Conservation (phyloP, 2,329 filamentous ascomycete species). For the Fusarium sp. region DNA sequence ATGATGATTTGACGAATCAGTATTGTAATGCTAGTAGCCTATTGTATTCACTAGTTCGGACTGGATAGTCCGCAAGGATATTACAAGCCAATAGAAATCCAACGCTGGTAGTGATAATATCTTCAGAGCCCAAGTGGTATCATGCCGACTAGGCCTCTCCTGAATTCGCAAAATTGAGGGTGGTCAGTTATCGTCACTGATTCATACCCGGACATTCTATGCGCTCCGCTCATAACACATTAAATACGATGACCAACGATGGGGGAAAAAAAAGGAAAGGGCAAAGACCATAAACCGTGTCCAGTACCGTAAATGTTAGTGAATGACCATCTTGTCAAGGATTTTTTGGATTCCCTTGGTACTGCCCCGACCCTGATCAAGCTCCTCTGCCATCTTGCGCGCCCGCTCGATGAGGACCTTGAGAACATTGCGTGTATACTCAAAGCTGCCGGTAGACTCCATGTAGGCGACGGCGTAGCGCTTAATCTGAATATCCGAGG, state of each 20-base stretch:
- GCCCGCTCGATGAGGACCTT: slow-evolving; percentile 71
- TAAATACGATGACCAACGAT: slow-evolving; percentile 22
- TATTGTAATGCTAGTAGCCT: not conserved
- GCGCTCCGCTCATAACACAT: slow-evolving; percentile 38
- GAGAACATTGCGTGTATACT: slow-evolving; percentile 79
- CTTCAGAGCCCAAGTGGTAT: slow-evolving; percentile 30
- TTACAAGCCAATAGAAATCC: slow-evolving; percentile 11
- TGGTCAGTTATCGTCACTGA: slow-evolving; percentile 21
- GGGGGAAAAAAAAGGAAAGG: slow-evolving; percentile 6
- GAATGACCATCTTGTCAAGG: slow-evolving; percentile 69
- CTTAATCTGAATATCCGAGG: slow-evolving; percentile 87
- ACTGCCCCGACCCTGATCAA: slow-evolving; percentile 69
- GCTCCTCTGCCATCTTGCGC: slow-evolving; percentile 66
- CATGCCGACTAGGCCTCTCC: slow-evolving; percentile 20
- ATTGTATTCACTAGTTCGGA: not conserved
- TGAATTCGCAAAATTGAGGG: slow-evolving; percentile 18
- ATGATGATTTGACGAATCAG: not conserved
- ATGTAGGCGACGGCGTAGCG: slow-evolving; percentile 90
- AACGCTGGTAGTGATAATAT: slow-evolving; percentile 10
- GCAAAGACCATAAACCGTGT: not conserved
- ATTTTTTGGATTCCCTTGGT: slow-evolving; percentile 70
- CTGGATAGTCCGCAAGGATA: not conserved
- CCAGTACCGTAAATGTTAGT: slow-evolving; percentile 8
- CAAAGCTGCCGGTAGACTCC: slow-evolving; percentile 88
- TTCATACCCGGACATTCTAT: slow-evolving; percentile 41